Base-by-base conservation (phyloP, 2,329 filamentous ascomycete genomes). In the Diaporthe citrichinensis region DNA sequence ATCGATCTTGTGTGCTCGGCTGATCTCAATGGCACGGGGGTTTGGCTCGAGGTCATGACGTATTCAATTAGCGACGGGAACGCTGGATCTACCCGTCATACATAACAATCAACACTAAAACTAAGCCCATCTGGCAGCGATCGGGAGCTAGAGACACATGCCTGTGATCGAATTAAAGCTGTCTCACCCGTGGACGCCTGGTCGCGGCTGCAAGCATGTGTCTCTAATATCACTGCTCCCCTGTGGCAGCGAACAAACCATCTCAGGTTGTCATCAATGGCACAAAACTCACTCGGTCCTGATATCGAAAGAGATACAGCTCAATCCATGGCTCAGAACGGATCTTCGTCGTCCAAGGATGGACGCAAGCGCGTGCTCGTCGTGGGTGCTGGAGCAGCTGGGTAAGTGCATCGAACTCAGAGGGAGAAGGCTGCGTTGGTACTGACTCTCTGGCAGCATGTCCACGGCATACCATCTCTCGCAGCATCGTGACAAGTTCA, bases 381-480 rank as follows among this genome's bases (percentile, higher is more conserved):
- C 46, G 84, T 86, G n/a, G 85, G 85, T 8, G 84, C 85, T 8
- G 85, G 84, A 12, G 85, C 85, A 67, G 84, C 84, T 72, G 84
- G 83, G 83, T 84, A 78, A 65, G 76, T 74, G 7, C 20, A 5
- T 46, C 39, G 6, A 74, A 65, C 68, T 14, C 74, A 59, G 8
- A 4, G 62, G 62, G 3, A 59, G 8, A 4, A 65, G 62, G 3
- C 62, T 20, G 23, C 7, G 2, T 25, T 8, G 5, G 17, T n/a
- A 3, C 62, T 68, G 49, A 68, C 23, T n/a, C 1, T 4, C 2
- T 3, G 7, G 58, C 46, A 82, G 85, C 75, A 87, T 87, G 90
- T 90, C 89, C 57, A 90, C 90, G 77, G 90, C 90, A 2, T 86
- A 91, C 77, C 90, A 92, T 76, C 86, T 92, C 10, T 87, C 90